A percentile compares a stretch with the other conserved stretches of the same genome.
phyloP scores from a whole-genome alignment of 805 yeast genomes.

The Candida broadrunensis region DNA sequence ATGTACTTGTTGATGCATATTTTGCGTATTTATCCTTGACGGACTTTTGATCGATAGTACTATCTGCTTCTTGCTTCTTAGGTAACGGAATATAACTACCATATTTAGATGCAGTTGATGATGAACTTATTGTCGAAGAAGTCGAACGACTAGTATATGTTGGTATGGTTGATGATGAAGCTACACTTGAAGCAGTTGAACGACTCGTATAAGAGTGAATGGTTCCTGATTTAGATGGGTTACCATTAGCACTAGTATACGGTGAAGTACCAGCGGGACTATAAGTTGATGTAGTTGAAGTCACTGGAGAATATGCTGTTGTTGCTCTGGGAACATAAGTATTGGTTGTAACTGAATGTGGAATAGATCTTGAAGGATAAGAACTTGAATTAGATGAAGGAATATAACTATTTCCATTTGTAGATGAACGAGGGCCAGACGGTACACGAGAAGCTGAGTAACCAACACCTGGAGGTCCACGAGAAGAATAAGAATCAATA shows the following conservation, averaged over 20 bases:
- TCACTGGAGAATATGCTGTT: neutral
- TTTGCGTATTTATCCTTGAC: slow-evolving; percentile 16
- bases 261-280: neutral
- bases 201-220: neutral
- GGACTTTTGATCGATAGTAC: no score
- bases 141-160: neutral
- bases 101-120: neutral
- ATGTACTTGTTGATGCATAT: neutral
- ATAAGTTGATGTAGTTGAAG: neutral
- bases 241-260: neutral
- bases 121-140: neutral
- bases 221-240: no score
- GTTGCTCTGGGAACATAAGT: neutral
- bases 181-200: neutral
- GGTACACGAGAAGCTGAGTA: neutral
- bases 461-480: neutral
- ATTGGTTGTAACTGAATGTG: neutral
- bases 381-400: neutral
- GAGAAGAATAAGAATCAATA: neutral
- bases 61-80: slow-evolving; percentile 2
- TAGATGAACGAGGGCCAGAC: neutral
- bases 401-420: neutral
- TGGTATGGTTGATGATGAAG: neutral
- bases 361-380: no score
- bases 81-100: neutral